Conservation (phyloP, 306 rosid species). For the Amphicarpaea edgeworthii region DNA sequence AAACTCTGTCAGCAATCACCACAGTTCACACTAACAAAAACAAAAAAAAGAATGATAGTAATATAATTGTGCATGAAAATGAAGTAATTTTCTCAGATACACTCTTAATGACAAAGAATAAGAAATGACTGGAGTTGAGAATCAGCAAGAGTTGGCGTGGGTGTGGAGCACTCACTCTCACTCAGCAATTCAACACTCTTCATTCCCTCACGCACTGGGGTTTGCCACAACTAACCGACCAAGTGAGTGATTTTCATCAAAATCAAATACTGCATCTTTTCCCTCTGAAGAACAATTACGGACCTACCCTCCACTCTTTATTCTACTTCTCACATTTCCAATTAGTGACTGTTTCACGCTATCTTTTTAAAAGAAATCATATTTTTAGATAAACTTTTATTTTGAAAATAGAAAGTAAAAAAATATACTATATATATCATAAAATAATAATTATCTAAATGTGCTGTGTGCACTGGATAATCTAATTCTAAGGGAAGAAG, state of each 20-base stretch:
- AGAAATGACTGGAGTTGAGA: too few species aligned
- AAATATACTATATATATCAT: too few species aligned
- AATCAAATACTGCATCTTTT: background rate
- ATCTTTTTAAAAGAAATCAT: background rate
- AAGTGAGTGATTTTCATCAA: background rate
- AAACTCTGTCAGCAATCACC: background rate
- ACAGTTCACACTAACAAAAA: background rate
- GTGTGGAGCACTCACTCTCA: too few species aligned
- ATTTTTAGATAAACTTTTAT: background rate
- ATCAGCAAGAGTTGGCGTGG: too few species aligned
- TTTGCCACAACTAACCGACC: slow-evolving; percentile 36
- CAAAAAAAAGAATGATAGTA: background rate
- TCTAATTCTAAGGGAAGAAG: too few species aligned
- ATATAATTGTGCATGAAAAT: background rate
- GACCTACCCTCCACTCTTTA: background rate
- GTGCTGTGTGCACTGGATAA: too few species aligned
- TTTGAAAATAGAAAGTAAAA: too few species aligned
- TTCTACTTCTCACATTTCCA: background rate
- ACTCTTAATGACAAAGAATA: too few species aligned
- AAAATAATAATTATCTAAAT: too few species aligned
- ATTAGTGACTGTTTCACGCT: background rate
- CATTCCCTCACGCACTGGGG: slow-evolving; percentile 15
- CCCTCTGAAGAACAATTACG: too few species aligned
- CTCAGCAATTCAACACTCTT: too few species aligned
- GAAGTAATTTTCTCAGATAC: too few species aligned